Evolutionary conservation across 495 filamentous ascomycete species (phyloP).

Genomic region (Xylaria venustula): DNA sequence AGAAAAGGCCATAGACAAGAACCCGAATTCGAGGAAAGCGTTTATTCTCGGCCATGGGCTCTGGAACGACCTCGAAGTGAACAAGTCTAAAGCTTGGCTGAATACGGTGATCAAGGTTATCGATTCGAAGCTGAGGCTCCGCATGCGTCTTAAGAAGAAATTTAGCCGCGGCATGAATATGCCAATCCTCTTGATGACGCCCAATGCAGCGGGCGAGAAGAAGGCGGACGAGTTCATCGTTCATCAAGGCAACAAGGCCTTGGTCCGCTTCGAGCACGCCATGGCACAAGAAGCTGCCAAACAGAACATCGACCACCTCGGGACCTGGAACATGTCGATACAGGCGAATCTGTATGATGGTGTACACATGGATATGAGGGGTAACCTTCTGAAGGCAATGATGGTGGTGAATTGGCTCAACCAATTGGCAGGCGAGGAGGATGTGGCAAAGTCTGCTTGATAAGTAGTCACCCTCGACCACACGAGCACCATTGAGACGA

Average conservation of each 20-base stretch:
- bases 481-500: background rate
- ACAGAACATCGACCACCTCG: constrained; percentile 48
- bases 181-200: constrained; percentile 48
- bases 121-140: constrained; percentile 20
- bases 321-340: constrained; percentile 56
- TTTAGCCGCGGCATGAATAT: constrained; percentile 21
- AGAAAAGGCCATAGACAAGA: constrained; percentile 33
- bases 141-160: constrained; percentile 18
- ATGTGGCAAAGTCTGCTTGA: background rate
- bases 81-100: constrained; percentile 45
- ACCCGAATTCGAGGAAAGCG: constrained; percentile 38
- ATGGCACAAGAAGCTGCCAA: constrained; percentile 37
- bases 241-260: constrained; percentile 51
- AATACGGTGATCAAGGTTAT: constrained; percentile 38
- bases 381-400: constrained; percentile 56
- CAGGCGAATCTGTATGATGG: constrained; percentile 54
- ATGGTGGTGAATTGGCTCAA: constrained; percentile 57
- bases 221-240: constrained; percentile 53
- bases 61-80: constrained; percentile 52
- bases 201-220: constrained; percentile 52
- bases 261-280: constrained; percentile 48
- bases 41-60: constrained; percentile 53
- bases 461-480: no score
- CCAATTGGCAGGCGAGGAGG: constrained; percentile 24
- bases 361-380: constrained; percentile 52